Evolutionary conservation across 139 green algal genomes (phyloP), one percentile per base, ranked within the genome.

Genomic region (Picochlorum sp.): DNA sequence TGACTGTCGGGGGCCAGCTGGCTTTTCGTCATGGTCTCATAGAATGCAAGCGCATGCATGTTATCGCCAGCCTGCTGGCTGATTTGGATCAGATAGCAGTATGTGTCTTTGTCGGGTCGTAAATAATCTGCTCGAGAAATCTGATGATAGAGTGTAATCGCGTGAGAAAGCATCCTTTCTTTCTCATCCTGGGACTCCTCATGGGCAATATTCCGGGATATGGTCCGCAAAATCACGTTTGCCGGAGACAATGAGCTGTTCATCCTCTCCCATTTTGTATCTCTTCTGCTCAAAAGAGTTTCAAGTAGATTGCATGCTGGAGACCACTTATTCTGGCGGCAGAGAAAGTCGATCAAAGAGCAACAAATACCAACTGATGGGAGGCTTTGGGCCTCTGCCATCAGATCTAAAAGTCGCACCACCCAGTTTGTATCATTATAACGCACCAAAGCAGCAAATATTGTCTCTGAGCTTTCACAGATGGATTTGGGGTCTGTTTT

Each of bases 251-350:
- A 11, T 11, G 34, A 41, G 34, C 34, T 41, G 34, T 41, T 41
- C 0, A 41, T 41, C 34, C 34, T 41, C 34, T 41, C 34, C 34
- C 34, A 41, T 10, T 10, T 13, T 41, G 34, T 41, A 41, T 41
- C 34, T 41, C 34, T 41, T 41, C 34, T 41, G 9, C 34, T 41
- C 34, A 41, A 41, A 41, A 41, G 34, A 32, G 58, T 24, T 56
- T 63, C 69, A 41, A 41, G 56, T 9, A 62, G 44, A 6, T 52
- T 46, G n/a, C 18, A 38, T 23, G 44, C 7, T 32, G 23, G 56
- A 50, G 23, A 16, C 20, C 20, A 34, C 37, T 15, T 54, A 20
- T 49, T 45, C 8, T 49, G 38, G 20, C 14, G 21, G 15, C 65
- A 20, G 20, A 38, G 13, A 23, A 24, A 57, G 13, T 20, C 16